These are phyloP conservation scores for Calophaca sinica DNA, from an alignment of 306 rosid genomes.

Conservation along the genomic window DNA sequence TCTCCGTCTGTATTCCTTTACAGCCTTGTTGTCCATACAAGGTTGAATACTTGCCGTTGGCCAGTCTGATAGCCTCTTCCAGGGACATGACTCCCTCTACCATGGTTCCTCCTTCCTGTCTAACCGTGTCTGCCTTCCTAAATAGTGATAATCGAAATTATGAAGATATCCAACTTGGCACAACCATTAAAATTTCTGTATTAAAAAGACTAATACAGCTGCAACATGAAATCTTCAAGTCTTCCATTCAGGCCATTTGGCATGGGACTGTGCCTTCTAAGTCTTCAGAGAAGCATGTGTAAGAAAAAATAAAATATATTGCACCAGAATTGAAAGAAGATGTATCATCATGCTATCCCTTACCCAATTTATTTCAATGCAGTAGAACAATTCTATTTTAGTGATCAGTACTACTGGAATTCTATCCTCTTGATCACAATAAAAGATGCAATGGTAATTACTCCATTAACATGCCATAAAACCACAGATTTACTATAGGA, in stretches of 20 bases:
- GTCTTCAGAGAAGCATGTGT: conserved; percentile 29
- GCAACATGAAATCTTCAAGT: conserved; percentile 11
- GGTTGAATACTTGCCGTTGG: conserved; percentile 9
- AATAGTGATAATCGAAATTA: conserved; percentile 15
- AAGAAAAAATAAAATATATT: neutral
- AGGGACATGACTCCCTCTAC: conserved; percentile 33
- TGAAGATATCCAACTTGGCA: conserved; percentile 16
- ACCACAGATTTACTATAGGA: conserved; percentile 30
- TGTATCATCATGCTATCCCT: conserved; percentile 9
- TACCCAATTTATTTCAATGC: conserved; percentile 36
- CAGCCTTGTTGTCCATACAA: conserved; percentile 27
- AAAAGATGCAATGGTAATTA: conserved; percentile 1
- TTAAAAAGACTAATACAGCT: conserved; percentile 13
- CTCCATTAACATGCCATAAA: conserved; percentile 28
- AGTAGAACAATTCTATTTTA: conserved; percentile 19
- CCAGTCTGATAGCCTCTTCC: conserved; percentile 32
- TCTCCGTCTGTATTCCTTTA: conserved; percentile 21
- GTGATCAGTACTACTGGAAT: conserved; percentile 5
- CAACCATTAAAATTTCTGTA: neutral
- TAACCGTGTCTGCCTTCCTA: conserved; percentile 25
- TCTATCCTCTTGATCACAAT: conserved; percentile 25
- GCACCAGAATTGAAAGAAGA: conserved; percentile 33
- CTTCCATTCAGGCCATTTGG: conserved; percentile 4
- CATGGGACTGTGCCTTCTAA: conserved; percentile 19
- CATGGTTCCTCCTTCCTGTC: conserved; percentile 2